Base-by-base conservation (phyloP, 2,329 filamentous ascomycete species). In the Cordyceps tenuipes region DNA sequence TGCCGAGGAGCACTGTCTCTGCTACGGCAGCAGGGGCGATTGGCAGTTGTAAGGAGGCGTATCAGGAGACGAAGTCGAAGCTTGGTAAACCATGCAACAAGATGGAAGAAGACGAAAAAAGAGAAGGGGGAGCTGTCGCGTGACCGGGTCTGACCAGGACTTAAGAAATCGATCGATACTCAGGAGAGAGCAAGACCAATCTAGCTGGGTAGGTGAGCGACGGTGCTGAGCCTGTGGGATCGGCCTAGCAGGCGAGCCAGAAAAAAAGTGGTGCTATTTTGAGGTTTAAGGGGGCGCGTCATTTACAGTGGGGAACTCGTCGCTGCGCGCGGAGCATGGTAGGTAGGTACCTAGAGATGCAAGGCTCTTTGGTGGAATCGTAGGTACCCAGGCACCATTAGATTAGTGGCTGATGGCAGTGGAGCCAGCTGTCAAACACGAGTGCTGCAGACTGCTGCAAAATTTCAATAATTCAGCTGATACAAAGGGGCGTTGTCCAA, bases 261-360 rank as follows among this genome's bases (percentile, higher is more conserved):
- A 50, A 50, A 43, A 57, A 57, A 50, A 57, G 55, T 57, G 55
- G 55, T 23, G 17, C 55, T 50, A 39, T 56, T 29, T 13, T 19
- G 55, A 57, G 55, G 55, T 57, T 50, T 43, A 57, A 57, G 55
- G 55, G 55, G 55, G 47, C 55, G 55, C 55, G 55, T 57, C 55
- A 43, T 49, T 57, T 57, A 23, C 21, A 50, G 46, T 57, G 47
- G 34, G 23, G 53, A 55, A 13, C 3, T 31, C 9, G n/a, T 36
- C 26, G 34, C 34, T 15, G 44, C 34, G 55, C 34, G 29, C 44
- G 21, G 2, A 17, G 15, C 2, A 46, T 13, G 34, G 46, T 8
- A 21, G 34, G 46, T 8, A 21, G 46, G 46, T 57, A 57, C 55
- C 19, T 49, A 3, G 10, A 17, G n/a, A 23, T 5, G 15, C 12